phyloP scores from a whole-genome alignment of 768 basidiomycete species.

The Mycena albidolilacea region DNA sequence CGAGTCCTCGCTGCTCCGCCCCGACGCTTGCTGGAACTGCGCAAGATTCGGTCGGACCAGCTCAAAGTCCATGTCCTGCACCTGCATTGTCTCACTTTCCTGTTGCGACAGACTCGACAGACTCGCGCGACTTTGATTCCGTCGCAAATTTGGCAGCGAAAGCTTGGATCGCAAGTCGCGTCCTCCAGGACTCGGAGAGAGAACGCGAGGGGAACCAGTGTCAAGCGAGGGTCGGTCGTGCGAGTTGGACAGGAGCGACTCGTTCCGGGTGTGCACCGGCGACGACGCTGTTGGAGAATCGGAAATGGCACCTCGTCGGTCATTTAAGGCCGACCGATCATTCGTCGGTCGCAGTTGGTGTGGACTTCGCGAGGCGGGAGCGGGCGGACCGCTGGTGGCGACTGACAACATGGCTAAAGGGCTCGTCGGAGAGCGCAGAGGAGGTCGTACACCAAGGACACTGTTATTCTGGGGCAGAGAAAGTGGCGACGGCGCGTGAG shows the following conservation, averaged over 20 bases:
- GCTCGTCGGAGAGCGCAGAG: slow-evolving; percentile 53
- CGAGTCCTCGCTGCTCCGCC: slow-evolving; percentile 71
- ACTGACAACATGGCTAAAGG: slow-evolving; percentile 47
- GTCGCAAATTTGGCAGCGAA: slow-evolving; percentile 76
- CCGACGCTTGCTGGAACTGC: slow-evolving; percentile 48
- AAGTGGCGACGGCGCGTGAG: slow-evolving; percentile 58
- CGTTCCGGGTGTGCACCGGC: slow-evolving; percentile 39
- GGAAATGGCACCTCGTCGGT: slow-evolving; percentile 34
- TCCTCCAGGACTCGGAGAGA: slow-evolving; percentile 57
- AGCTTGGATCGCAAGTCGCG: slow-evolving; percentile 73
- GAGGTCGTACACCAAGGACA: slow-evolving; percentile 37
- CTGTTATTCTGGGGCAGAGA: slow-evolving; percentile 59
- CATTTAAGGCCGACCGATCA: slow-evolving; percentile 48
- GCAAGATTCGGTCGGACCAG: slow-evolving; percentile 75
- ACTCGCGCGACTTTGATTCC: slow-evolving; percentile 55
- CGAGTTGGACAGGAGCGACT: slow-evolving; percentile 43
- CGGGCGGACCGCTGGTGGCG: slow-evolving; percentile 12
- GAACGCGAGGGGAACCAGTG: slow-evolving; percentile 53
- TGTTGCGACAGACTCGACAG: slow-evolving; percentile 39
- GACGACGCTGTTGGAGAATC: slow-evolving; percentile 33
- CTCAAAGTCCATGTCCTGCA: slow-evolving; percentile 88
- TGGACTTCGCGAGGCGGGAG: slow-evolving; percentile 43
- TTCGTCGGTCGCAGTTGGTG: slow-evolving; percentile 47
- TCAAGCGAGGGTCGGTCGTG: slow-evolving; percentile 46
- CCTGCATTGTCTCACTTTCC: slow-evolving; percentile 75